phyloP scores from a whole-genome alignment of 2,329 filamentous ascomycete species.

The Pseudogymnoascus sp. region DNA sequence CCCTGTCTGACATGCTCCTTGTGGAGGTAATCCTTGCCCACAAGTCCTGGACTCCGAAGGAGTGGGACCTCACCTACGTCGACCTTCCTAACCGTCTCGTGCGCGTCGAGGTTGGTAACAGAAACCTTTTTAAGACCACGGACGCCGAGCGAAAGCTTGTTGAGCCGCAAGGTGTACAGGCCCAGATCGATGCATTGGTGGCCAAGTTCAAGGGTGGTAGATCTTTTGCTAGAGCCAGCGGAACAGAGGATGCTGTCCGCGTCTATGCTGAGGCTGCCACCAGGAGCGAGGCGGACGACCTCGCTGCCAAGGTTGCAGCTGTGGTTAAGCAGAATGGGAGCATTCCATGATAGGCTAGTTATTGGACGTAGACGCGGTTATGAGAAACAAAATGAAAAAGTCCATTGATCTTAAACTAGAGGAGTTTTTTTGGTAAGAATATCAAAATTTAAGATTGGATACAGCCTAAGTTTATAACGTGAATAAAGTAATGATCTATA shows the following conservation, averaged over 20 bases:
- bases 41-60: conserved; percentile 80
- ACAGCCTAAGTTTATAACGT: background rate
- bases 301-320: conserved; percentile 66
- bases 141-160: conserved; percentile 86
- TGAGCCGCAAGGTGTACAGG: conserved; percentile 69
- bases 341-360: conserved; percentile 1
- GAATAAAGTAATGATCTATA: background rate
- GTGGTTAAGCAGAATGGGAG: conserved; percentile 23
- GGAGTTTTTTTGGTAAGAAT: background rate
- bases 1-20: conserved; percentile 88
- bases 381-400: conserved; percentile 5
- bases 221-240: conserved; percentile 84
- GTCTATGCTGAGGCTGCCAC: conserved; percentile 94
- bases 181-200: conserved; percentile 77
- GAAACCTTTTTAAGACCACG: conserved; percentile 81
- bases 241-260: conserved; percentile 90
- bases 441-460: background rate
- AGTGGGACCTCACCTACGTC: conserved; percentile 88
- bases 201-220: conserved; percentile 85
- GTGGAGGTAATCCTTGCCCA: conserved; percentile 94
- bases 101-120: conserved; percentile 79
- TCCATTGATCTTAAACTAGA: background rate
- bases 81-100: conserved; percentile 95
- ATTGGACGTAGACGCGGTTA: background rate
- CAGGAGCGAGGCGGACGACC: conserved; percentile 79